These are phyloP conservation scores for Termitomyces sp. DNA, from an alignment of 768 basidiomycete genomes.

Conservation along the genomic window DNA sequence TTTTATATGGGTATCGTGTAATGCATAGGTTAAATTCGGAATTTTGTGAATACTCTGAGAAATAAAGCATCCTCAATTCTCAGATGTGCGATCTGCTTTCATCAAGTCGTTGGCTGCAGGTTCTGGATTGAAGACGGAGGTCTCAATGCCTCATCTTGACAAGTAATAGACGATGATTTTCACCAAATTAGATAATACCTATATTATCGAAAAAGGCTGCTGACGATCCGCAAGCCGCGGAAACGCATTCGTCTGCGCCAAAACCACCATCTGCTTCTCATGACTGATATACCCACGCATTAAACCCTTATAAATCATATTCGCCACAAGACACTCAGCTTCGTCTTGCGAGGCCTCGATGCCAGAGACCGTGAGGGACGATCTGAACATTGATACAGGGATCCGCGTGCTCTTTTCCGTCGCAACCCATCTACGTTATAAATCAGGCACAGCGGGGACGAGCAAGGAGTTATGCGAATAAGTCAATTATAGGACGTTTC, in stretches of 20 bases:
- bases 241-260: conserved; percentile 78
- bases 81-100: background rate
- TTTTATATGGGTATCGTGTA: background rate
- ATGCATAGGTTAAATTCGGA: background rate
- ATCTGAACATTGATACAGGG: conserved; percentile 77
- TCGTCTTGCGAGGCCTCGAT: conserved; percentile 72
- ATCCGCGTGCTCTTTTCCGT: conserved; percentile 73
- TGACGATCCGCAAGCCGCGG: conserved; percentile 66
- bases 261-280: conserved; percentile 90
- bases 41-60: background rate
- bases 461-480: background rate
- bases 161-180: background rate
- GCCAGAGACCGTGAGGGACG: conserved; percentile 69
- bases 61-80: background rate
- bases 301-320: conserved; percentile 92
- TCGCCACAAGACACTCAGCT: conserved; percentile 91
- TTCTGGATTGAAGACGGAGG: background rate
- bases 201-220: conserved; percentile 45
- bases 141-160: background rate
- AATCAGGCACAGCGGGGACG: background rate
- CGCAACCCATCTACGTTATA: conserved; percentile 67
- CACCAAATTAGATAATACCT: background rate
- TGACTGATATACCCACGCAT: conserved; percentile 97
- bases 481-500: conserved; percentile 7
- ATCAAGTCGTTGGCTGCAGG: background rate